A percentile compares a stretch with the other conserved stretches of the same genome.
phyloP scores from a whole-genome alignment of 805 yeast species.

The Osmozyma mogii region DNA sequence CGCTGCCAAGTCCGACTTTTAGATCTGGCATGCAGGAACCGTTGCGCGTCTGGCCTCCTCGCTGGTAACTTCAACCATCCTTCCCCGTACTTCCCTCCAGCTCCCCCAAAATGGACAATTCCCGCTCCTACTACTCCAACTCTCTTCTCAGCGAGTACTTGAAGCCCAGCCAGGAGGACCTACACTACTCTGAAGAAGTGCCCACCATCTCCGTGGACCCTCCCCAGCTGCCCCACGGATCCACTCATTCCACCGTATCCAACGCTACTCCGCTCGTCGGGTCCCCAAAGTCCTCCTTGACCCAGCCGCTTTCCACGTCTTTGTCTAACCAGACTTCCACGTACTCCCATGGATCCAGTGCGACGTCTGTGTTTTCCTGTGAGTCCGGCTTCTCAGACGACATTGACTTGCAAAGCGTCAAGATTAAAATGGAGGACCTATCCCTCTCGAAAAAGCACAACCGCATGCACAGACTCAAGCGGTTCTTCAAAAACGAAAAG shows the following conservation, averaged over 20 bases:
- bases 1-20: too few species aligned
- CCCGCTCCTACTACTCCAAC: slow-evolving; percentile 1
- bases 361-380: slow-evolving; percentile 2
- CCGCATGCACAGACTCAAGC: slow-evolving; percentile 4
- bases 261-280: neutral
- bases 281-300: neutral
- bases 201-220: neutral
- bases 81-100: too few species aligned
- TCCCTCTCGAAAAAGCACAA: slow-evolving; percentile 2
- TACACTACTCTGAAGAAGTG: neutral
- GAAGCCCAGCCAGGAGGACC: slow-evolving; percentile 3
- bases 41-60: too few species aligned
- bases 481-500: slow-evolving; percentile 4
- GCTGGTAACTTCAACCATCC: too few species aligned
- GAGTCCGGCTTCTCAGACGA: slow-evolving; percentile 6
- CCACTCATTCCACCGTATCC: neutral
- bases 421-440: slow-evolving; percentile 4
- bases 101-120: too few species aligned
- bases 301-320: neutral
- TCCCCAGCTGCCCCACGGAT: neutral
- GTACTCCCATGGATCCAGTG: neutral
- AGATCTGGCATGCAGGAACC: too few species aligned
- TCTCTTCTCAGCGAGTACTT: slow-evolving; percentile 7
- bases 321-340: neutral
- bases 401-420: slow-evolving; percentile 10